phyloP scores from a whole-genome alignment of 805 yeast genomes.

The Lipomyces oligophaga region DNA sequence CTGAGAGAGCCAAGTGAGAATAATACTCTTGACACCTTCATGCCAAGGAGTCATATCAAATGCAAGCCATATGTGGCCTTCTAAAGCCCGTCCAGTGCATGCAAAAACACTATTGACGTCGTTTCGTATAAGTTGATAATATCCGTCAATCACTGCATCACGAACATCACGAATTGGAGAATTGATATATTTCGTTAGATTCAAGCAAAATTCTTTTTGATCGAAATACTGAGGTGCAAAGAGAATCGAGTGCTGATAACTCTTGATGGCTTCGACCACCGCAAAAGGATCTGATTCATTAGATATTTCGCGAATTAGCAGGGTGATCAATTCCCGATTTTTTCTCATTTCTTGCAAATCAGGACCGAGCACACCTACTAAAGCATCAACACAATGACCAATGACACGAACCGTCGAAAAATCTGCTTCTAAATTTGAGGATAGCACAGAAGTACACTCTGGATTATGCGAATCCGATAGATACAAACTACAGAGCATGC shows the following conservation, averaged over 20 bases:
- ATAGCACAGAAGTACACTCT: slow-evolving; percentile 43
- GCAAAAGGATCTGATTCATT: slow-evolving; percentile 35
- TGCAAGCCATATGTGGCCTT: slow-evolving; percentile 58
- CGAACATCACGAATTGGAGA: slow-evolving; percentile 28
- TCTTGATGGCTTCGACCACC: slow-evolving; percentile 41
- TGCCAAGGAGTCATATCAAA: slow-evolving; percentile 48
- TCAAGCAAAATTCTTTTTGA: slow-evolving; percentile 33
- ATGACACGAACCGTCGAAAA: slow-evolving; percentile 46
- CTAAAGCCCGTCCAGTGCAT: slow-evolving; percentile 42
- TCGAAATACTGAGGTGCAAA: slow-evolving; percentile 44
- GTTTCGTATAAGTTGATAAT: slow-evolving; percentile 55
- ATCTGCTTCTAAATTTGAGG: slow-evolving; percentile 50
- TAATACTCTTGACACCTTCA: slow-evolving; percentile 43
- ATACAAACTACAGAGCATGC: slow-evolving; percentile 41
- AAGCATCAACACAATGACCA: slow-evolving; percentile 43
- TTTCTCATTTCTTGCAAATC: slow-evolving; percentile 37
- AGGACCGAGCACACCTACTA: slow-evolving; percentile 59
- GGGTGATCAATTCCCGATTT: slow-evolving; percentile 35
- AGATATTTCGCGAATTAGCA: slow-evolving; percentile 39
- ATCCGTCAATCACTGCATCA: slow-evolving; percentile 50
- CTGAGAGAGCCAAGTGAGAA: slow-evolving; percentile 59
- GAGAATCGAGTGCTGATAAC: slow-evolving; percentile 47
- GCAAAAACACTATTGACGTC: slow-evolving; percentile 48
- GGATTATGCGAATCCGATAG: slow-evolving; percentile 51
- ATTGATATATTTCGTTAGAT: slow-evolving; percentile 24